phyloP scores from a whole-genome alignment of 2,329 filamentous ascomycete genomes.

The Penicillium verrucosum region DNA sequence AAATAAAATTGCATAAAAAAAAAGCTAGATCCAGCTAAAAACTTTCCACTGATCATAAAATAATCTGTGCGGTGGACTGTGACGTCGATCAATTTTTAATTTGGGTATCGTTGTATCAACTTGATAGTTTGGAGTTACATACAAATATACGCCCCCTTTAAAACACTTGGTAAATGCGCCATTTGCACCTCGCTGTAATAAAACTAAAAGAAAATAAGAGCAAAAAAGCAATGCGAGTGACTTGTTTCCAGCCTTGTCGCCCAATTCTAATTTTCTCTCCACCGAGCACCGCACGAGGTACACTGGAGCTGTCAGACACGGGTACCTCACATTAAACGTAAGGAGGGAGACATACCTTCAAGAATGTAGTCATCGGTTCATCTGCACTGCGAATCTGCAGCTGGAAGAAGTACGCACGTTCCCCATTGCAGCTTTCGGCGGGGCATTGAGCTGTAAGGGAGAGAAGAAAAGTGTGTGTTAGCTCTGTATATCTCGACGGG shows the following conservation, averaged over 20 bases:
- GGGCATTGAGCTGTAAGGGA: conserved; percentile 68
- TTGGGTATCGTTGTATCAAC: conserved; percentile 7
- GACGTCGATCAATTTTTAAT: conserved; percentile 10
- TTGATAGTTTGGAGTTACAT: not conserved
- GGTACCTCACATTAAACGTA: conserved; percentile 12
- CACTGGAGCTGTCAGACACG: conserved; percentile 38
- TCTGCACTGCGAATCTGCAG: conserved; percentile 97
- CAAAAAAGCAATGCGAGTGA: not conserved
- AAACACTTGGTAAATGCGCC: conserved; percentile 1
- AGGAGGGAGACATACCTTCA: conserved; percentile 59
- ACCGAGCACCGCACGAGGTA: conserved; percentile 45
- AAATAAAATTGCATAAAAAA: not conserved
- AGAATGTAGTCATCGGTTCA: conserved; percentile 97
- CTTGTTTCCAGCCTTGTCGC: not conserved
- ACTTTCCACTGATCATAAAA: not conserved
- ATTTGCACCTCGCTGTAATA: conserved; percentile 9
- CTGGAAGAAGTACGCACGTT: conserved; percentile 89
- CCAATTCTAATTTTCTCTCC: conserved; percentile 46
- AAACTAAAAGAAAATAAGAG: conserved; percentile 5
- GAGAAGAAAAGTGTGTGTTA: not conserved
- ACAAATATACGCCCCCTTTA: not conserved
- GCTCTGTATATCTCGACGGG: not conserved
- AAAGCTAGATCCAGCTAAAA: not conserved
- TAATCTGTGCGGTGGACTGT: conserved; percentile 2
- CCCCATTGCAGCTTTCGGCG: conserved; percentile 73